phyloP scores from a whole-genome alignment of 2,329 filamentous ascomycete genomes.

The Golovinomyces cichoracearum region DNA sequence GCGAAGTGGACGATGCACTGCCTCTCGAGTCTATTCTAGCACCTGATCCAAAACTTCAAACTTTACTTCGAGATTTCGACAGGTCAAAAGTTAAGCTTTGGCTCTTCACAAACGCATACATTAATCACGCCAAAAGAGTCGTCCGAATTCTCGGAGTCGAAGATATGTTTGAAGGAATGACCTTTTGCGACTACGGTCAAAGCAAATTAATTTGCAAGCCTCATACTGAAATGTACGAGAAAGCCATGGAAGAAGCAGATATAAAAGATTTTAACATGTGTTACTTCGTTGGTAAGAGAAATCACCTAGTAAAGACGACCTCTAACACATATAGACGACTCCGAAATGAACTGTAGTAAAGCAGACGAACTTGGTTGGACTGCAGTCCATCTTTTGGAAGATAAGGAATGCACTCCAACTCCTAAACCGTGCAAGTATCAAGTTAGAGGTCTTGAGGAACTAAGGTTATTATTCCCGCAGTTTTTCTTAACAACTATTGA shows the following conservation, averaged over 20 bases:
- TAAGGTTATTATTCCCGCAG: conserved; percentile 53
- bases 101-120: conserved; percentile 91
- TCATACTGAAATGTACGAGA: conserved; percentile 53
- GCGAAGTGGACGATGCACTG: conserved; percentile 79
- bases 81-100: conserved; percentile 60
- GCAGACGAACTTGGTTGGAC: conserved; percentile 67
- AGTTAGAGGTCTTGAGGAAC: conserved; percentile 48
- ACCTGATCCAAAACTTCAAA: conserved; percentile 47
- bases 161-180: conserved; percentile 80
- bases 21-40: conserved; percentile 66
- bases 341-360: conserved; percentile 51
- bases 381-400: conserved; percentile 62
- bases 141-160: conserved; percentile 58
- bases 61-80: conserved; percentile 61
- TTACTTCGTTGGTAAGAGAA: conserved; percentile 64
- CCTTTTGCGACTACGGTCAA: conserved; percentile 67
- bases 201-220: conserved; percentile 69
- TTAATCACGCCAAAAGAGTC: conserved; percentile 65
- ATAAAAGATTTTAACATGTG: conserved; percentile 43
- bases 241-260: conserved; percentile 68
- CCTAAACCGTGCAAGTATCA: conserved; percentile 45
- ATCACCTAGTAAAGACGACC: not conserved
- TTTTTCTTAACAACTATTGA: too few relatives aligned
- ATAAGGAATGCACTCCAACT: conserved; percentile 31
- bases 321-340: conserved; percentile 40